Percentiles rank a stretch among this genome's conserved stretches.
Evolutionary conservation across 2,329 filamentous ascomycete genomes (phyloP).

Genomic region (Calonectria fujianensis): DNA sequence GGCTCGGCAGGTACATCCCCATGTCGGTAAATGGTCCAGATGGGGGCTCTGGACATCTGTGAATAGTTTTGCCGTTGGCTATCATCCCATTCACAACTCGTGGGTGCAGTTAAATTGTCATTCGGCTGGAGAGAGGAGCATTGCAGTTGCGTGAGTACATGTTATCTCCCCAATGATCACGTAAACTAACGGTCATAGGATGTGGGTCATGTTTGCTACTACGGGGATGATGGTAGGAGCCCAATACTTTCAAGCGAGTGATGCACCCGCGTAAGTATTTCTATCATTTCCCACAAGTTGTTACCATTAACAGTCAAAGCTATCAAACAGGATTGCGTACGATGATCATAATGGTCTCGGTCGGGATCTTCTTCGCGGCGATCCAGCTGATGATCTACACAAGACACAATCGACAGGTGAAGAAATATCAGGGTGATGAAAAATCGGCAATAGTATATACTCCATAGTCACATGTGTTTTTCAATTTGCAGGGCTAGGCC

Average conservation of each 20-base stretch:
- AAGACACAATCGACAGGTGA: constrained; percentile 57
- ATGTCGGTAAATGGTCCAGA: constrained; percentile 66
- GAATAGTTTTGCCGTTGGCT: constrained; percentile 71
- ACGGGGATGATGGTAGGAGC: constrained; percentile 70
- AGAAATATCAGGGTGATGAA: background rate
- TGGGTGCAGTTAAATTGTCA: constrained; percentile 72
- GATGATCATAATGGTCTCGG: constrained; percentile 66
- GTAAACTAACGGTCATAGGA: constrained; percentile 43
- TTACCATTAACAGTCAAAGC: constrained; percentile 45
- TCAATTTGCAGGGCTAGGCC: background rate
- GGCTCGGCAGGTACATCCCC: constrained; percentile 55
- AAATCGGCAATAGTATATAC: background rate
- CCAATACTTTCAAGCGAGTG: constrained; percentile 67
- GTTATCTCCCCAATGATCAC: background rate
- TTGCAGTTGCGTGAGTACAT: constrained; percentile 66
- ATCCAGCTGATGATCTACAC: constrained; percentile 64
- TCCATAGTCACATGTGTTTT: background rate
- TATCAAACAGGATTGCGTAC: constrained; percentile 66
- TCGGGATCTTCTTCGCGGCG: constrained; percentile 63
- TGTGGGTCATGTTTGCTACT: constrained; percentile 72
- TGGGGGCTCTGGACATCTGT: constrained; percentile 72
- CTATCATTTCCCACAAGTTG: no score
- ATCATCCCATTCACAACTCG: constrained; percentile 72
- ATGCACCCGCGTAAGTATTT: constrained; percentile 62
- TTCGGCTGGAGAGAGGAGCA: constrained; percentile 55